Evolutionary conservation across 306 rosid species (phyloP).

Genomic region (Geum urbanum): DNA sequence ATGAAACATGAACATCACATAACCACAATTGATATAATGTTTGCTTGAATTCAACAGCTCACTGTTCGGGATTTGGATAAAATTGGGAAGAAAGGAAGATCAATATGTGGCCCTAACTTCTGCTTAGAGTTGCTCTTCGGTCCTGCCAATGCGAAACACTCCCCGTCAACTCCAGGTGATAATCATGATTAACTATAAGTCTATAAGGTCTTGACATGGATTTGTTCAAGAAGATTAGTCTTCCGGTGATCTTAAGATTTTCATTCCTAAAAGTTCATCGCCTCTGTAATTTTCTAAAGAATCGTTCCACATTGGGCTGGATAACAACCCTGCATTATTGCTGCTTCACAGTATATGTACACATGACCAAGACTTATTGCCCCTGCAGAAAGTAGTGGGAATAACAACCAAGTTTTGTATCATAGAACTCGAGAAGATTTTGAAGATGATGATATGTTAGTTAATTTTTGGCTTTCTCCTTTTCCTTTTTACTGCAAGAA

Average conservation of each 20-base stretch:
- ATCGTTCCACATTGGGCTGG: neutral
- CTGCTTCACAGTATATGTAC: neutral
- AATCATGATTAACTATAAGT: constrained; percentile 12
- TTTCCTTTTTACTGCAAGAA: neutral
- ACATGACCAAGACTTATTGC: neutral
- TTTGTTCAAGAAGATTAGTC: constrained; percentile 2
- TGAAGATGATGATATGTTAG: neutral
- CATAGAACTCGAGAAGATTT: constrained; percentile 13
- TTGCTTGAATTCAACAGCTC: constrained; percentile 38
- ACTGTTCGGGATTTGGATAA: constrained; percentile 67
- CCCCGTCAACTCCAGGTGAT: constrained; percentile 28
- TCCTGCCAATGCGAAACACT: constrained; percentile 74
- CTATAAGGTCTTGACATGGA: constrained; percentile 6
- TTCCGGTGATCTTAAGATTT: neutral
- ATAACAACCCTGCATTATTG: constrained; percentile 5
- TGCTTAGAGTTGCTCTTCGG: constrained; percentile 85
- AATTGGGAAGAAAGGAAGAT: constrained; percentile 68
- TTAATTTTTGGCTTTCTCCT: neutral
- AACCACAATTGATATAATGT: neutral
- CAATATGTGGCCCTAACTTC: constrained; percentile 78
- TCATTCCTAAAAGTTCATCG: neutral
- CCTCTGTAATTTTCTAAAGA: neutral
- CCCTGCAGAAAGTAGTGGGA: constrained; percentile 30
- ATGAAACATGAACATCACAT: neutral
- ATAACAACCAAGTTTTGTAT: constrained; percentile 32